A percentile compares a stretch with the other conserved stretches of the same genome.
These are phyloP conservation scores for Ganoderma multipileum DNA, from an alignment of 1,284 basidiomycete species.

Conservation along the genomic window DNA sequence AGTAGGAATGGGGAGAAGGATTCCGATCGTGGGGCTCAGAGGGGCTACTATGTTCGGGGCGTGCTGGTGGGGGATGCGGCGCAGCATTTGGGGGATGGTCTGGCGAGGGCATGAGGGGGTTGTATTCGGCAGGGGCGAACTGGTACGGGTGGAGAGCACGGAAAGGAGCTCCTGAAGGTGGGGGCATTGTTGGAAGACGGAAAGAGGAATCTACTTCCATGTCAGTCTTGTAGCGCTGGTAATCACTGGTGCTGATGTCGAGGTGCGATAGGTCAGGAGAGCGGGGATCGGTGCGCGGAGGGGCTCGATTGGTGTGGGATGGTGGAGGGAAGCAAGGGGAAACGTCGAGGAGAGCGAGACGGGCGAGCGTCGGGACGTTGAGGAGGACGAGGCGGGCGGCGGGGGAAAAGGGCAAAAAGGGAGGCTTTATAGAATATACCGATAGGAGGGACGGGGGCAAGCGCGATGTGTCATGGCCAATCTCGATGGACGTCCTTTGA, in stretches of 20 bases:
- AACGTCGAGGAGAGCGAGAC: background rate
- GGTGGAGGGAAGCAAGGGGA: background rate
- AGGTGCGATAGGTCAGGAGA: slow-evolving; percentile 6
- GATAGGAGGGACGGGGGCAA: slow-evolving; percentile 18
- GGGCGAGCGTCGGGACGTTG: slow-evolving; percentile 13
- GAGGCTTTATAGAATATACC: slow-evolving; percentile 32
- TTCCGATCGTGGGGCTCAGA: slow-evolving; percentile 32
- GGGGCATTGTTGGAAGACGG: slow-evolving; percentile 34
- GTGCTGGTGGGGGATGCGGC: slow-evolving; percentile 14
- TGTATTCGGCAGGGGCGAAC: slow-evolving; percentile 34
- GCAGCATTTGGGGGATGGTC: slow-evolving; percentile 31
- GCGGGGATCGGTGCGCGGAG: background rate
- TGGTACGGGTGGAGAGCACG: slow-evolving; percentile 34
- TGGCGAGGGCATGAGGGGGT: slow-evolving; percentile 31
- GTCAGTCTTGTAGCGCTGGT: slow-evolving; percentile 34
- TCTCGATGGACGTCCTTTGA: slow-evolving; percentile 22
- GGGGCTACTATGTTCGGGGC: slow-evolving; percentile 15
- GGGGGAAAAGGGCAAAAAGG: slow-evolving; percentile 31
- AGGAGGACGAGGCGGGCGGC: slow-evolving; percentile 21
- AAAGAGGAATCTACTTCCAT: slow-evolving; percentile 41
- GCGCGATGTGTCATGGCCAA: slow-evolving; percentile 24
- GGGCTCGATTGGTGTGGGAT: background rate
- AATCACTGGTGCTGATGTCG: slow-evolving; percentile 32
- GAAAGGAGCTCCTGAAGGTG: slow-evolving; percentile 30
- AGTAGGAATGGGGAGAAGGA: slow-evolving; percentile 37